Percentiles rank a stretch among this genome's conserved stretches.
phyloP scores from a whole-genome alignment of 352 stramenopile species.

The Hyaloperonospora brassicae region DNA sequence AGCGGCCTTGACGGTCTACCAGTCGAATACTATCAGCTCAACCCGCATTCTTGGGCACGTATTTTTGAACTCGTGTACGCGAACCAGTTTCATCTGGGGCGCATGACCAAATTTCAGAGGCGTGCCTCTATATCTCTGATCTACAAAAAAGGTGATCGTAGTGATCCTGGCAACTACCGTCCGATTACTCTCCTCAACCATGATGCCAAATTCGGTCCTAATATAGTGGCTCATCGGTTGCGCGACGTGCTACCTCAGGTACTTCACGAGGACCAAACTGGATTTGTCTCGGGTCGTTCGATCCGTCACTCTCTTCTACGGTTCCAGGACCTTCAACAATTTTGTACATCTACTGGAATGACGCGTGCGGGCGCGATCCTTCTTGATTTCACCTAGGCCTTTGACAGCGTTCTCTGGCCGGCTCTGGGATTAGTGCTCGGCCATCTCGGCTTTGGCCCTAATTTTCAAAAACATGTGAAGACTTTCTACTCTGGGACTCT shows the following conservation, averaged over 20 bases:
- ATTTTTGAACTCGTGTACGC: conserved; percentile 13
- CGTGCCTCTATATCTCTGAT: conserved; percentile 11
- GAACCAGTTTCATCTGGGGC: conserved; percentile 1
- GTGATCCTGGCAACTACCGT: conserved; percentile 5
- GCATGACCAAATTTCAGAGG: conserved; percentile 10
- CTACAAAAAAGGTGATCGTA: conserved; percentile 4
- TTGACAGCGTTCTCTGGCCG: background rate
- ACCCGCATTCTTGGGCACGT: conserved; percentile 1
- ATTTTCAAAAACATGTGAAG: conserved; percentile 5
- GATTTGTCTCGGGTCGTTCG: conserved; percentile 2
- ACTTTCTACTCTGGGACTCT: conserved; percentile 12
- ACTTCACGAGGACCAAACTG: conserved; percentile 4
- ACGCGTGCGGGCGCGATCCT: background rate
- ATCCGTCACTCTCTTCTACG: background rate
- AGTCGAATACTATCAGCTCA: conserved; percentile 13
- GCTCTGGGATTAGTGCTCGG: conserved; percentile 5
- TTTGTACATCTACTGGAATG: background rate
- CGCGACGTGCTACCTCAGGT: conserved; percentile 2
- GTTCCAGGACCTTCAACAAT: background rate
- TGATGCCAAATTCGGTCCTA: conserved; percentile 16
- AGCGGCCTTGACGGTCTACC: conserved; percentile 7
- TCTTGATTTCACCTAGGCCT: conserved; percentile 16
- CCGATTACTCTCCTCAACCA: conserved; percentile 14
- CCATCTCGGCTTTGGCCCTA: conserved; percentile 7
- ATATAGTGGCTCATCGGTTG: conserved; percentile 5